These are phyloP conservation scores for Cryptosporidium baileyi DNA, from an alignment of 169 alveolate species.

Conservation along the genomic window DNA sequence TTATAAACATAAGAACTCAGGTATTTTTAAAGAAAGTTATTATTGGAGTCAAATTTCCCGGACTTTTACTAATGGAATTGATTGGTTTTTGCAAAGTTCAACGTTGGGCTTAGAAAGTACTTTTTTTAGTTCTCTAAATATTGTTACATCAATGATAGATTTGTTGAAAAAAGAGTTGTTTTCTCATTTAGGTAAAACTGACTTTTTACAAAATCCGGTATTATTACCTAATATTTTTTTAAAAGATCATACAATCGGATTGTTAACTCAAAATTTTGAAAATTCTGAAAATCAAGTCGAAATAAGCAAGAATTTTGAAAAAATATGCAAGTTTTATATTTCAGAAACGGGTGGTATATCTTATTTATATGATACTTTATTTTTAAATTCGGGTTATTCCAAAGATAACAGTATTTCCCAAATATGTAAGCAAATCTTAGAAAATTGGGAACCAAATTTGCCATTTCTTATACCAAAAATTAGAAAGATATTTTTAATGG, in stretches of 20 bases:
- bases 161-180: background rate
- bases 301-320: background rate
- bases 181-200: background rate
- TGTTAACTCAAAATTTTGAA: background rate
- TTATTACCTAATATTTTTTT: slow-evolving; percentile 22
- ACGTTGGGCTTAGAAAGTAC: slow-evolving; percentile 6
- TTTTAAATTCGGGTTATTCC: background rate
- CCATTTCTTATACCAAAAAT: background rate
- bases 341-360: background rate
- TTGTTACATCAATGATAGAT: background rate
- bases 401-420: background rate
- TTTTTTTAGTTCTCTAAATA: background rate
- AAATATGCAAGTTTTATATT: background rate
- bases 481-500: slow-evolving; percentile 39
- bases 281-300: background rate
- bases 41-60: slow-evolving; percentile 11
- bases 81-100: slow-evolving; percentile 24
- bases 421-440: slow-evolving; percentile 2
- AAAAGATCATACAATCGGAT: background rate
- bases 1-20: background rate
- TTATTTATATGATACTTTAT: background rate
- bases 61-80: slow-evolving; percentile 56
- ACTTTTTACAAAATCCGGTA: slow-evolving; percentile 15
- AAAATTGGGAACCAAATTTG: slow-evolving; percentile 42
- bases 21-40: slow-evolving; percentile 2